Base-by-base conservation (phyloP, 139 green algal genomes). In the Chlamydomonas sphaeroides region DNA sequence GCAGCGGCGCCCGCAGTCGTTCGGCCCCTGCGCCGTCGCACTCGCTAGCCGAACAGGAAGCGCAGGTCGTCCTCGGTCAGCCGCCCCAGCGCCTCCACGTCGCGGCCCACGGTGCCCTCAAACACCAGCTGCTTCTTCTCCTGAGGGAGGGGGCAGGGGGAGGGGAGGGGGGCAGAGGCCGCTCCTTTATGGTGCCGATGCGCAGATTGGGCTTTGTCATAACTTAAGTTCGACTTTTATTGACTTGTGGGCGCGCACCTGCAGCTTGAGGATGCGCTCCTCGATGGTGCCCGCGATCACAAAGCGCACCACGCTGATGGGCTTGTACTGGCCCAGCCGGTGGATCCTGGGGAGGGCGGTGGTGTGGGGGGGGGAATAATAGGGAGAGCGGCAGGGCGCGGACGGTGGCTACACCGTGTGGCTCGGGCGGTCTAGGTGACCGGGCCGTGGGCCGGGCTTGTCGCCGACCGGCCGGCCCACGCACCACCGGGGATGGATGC, bases 201-300 rank as follows among this genome's bases (percentile, higher is more conserved):
- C n/a, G n/a, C n/a, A n/a, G n/a, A n/a, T n/a, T n/a, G n/a, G n/a
- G n/a, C n/a, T n/a, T n/a, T n/a, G n/a, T n/a, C n/a, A n/a, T n/a
- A n/a, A n/a, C n/a, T n/a, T n/a, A n/a, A n/a, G n/a, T n/a, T n/a
- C n/a, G n/a, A n/a, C 23, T 11, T 6, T 63, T 11, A 6, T 6
- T 17, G 7, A 63, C 20, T 30, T 32, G 56, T 63, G 4, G 32
- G n/a, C n/a, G n/a, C 77, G 92, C 39, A 85, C 79, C 73, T 90
- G 95, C 79, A 98, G 89, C 91, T 98, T 97, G 23, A 98, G 83
- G 79, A 98, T 98, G 81, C 96, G 90, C 91, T 98, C 96, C 92
- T 98, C 96, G 41, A 98, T 97, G 69, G 92, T 96, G 76, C 92
- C 92, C 10, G 69, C 90, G 41, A 98, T 97, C 68, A 98, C 79